phyloP scores from a whole-genome alignment of 2,329 filamentous ascomycete species.

The Pseudocercospora ulei region DNA sequence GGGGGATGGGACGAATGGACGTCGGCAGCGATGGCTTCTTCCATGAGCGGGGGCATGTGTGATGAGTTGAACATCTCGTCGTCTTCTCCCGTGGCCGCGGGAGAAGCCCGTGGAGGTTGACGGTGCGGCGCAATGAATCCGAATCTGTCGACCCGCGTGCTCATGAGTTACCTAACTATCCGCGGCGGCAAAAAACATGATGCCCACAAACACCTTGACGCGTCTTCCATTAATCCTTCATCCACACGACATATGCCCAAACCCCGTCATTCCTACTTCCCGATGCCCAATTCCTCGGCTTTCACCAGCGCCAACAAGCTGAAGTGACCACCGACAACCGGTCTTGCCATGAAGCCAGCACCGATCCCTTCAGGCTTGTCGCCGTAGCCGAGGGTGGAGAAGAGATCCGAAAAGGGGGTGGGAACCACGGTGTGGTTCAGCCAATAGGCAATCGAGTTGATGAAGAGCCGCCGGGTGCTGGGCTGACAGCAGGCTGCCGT shows the following conservation, averaged over 20 bases:
- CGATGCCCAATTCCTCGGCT: not conserved
- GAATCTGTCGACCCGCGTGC: too few relatives aligned
- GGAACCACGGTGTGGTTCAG: slow-evolving; percentile 43
- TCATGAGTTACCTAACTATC: too few relatives aligned
- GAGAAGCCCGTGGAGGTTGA: not conserved
- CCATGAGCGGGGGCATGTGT: not conserved
- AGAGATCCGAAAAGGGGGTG: slow-evolving; percentile 42
- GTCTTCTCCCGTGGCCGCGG: not conserved
- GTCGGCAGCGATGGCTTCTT: not conserved
- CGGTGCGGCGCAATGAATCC: too few relatives aligned
- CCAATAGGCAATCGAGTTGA: slow-evolving; percentile 41
- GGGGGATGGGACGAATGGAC: slow-evolving; percentile 3
- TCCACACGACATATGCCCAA: too few relatives aligned
- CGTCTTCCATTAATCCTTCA: too few relatives aligned
- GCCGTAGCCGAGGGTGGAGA: slow-evolving; percentile 8
- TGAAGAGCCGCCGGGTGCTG: slow-evolving; percentile 41
- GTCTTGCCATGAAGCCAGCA: slow-evolving; percentile 9
- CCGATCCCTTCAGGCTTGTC: not conserved
- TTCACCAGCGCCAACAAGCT: slow-evolving; percentile 11
- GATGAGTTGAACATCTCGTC: not conserved
- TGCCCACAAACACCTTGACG: too few relatives aligned
- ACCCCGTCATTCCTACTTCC: too few relatives aligned
- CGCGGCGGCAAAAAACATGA: too few relatives aligned
- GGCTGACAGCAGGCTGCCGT: slow-evolving; percentile 39
- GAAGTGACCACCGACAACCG: slow-evolving; percentile 14